Evolutionary conservation across 108 stramenopile species (phyloP), one percentile per base, ranked within the genome.

Genomic region (Skeletonema menzelii): DNA sequence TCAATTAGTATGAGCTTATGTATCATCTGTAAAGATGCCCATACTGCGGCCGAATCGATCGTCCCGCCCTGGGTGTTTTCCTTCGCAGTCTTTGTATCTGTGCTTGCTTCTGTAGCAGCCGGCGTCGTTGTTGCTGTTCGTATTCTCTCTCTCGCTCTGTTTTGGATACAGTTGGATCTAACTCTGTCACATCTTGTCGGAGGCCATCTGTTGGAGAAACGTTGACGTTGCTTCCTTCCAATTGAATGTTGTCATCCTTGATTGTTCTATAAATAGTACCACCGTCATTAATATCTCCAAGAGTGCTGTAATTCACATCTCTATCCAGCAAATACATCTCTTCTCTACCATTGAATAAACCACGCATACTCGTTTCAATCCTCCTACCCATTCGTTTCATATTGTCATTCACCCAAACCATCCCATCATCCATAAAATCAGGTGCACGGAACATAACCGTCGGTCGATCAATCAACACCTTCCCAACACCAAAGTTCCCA

Each of bases 11-110:
- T 2, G 40, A 42, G 14, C 15, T 42, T n/a, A n/a, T n/a, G n/a
- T 37, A 56, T 67, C 65, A 75, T 75, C 74, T 28, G 46, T 79
- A 79, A 35, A 79, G 47, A 67, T 79, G 70, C n/a, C 77, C 65
- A 56, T 79, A 79, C 19, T 35, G 30, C 27, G 77, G 77, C 24
- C 77, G 24, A 46, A 79, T 42, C 24, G 77, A 72, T 22, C 55
- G 31, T 20, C 78, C 78, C 0, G 60, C 63, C 30, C 28, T 68
- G 0, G 72, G 67, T 65, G 57, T 60, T 15, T 28, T 42, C 24
- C 58, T 66, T 27, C 69, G n/a, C 40, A 42, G 40, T n/a, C 40
- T 42, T 15, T 42, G 40, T n/a, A 42, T 15, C 40, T 42, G 40
- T 15, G 14, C 40, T n/a, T 42, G 40, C 2, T 11, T 15, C 40